A percentile compares a stretch with the other conserved stretches of the same genome.
These are phyloP conservation scores for Blastomyces gilchristii DNA, from an alignment of 2,329 filamentous ascomycete genomes.

Conservation along the genomic window DNA sequence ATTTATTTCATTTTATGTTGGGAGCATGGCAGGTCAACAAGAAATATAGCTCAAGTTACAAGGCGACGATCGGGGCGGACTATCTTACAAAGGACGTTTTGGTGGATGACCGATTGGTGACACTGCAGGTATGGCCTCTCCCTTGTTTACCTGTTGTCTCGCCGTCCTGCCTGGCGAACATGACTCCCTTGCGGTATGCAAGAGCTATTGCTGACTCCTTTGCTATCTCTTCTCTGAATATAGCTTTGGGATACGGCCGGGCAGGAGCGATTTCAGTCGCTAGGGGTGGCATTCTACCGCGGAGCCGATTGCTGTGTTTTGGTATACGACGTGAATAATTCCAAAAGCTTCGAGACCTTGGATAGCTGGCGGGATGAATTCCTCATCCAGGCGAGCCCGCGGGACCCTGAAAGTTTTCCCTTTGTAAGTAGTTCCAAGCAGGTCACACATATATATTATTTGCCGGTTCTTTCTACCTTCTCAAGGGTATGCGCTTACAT, in stretches of 20 bases:
- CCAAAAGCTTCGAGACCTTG: slow-evolving; percentile 96
- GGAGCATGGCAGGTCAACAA: slow-evolving; percentile 76
- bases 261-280: slow-evolving; percentile 96
- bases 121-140: slow-evolving; percentile 72
- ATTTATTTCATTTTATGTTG: background rate
- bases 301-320: slow-evolving; percentile 99
- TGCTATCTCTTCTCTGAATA: background rate
- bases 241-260: slow-evolving; percentile 99
- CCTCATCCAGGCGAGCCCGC: slow-evolving; percentile 88
- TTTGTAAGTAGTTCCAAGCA: slow-evolving; percentile 62
- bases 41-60: slow-evolving; percentile 99
- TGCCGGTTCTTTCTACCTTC: background rate
- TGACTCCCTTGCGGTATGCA: background rate
- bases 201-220: background rate
- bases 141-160: background rate
- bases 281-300: slow-evolving; percentile 98
- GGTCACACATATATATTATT: background rate
- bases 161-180: background rate
- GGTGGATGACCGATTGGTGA: slow-evolving; percentile 93
- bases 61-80: slow-evolving; percentile 96
- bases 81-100: slow-evolving; percentile 97
- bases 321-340: slow-evolving; percentile 98
- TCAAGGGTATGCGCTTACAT: slow-evolving; percentile 9
- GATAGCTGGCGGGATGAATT: slow-evolving; percentile 99
- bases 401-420: slow-evolving; percentile 94